Base-by-base conservation (phyloP, 78 protist species). In the Dictyostelium capitatum region DNA sequence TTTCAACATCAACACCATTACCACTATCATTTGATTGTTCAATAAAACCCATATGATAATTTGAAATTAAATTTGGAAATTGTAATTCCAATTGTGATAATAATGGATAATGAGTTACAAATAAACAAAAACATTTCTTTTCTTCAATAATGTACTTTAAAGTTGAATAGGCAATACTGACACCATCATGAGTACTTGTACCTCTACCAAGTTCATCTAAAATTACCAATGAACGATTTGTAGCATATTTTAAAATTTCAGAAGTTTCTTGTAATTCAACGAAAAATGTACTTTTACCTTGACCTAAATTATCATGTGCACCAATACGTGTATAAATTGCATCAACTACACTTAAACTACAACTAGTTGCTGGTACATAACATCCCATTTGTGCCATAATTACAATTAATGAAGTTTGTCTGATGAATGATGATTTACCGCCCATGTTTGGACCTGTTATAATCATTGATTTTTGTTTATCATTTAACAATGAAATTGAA, bases 371-470 rank as follows among this genome's bases (percentile, higher is more conserved):
- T 0, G 99, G 99, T 11, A 99, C 99, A 75, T 51, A 97, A 4
- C 96, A 97, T 0, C 99, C 99, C 9, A 96, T 43, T 82, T 98
- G 99, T 14, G 99, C 98, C 97, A 98, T 81, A 15, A 98, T 89
- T 14, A 89, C 94, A 20, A 97, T 46, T 30, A 97, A 70, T 7
- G 97, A 51, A 19, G 89, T 83, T 53, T 77, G 83, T 48, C 96
- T 46, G 17, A 95, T 81, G 57, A 83, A 95, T 0, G 90, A 74
- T 32, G 89, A 73, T 78, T 98, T 98, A 19, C 99, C 99, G 62
- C 99, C 99, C 99, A 98, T 97, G 57, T 98, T 98, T 41, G 99
- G 99, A 28, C 99, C 99, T 3, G 98, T 97, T 3, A 97, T 82
- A 51, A 97, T 48, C 64, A 79, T 65, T 23, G 70, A 79, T 70